A percentile compares a stretch with the other conserved stretches of the same genome.
Conservation (phyloP, 1,284 basidiomycete genomes). For the Cryptococcus jaspeensis region DNA sequence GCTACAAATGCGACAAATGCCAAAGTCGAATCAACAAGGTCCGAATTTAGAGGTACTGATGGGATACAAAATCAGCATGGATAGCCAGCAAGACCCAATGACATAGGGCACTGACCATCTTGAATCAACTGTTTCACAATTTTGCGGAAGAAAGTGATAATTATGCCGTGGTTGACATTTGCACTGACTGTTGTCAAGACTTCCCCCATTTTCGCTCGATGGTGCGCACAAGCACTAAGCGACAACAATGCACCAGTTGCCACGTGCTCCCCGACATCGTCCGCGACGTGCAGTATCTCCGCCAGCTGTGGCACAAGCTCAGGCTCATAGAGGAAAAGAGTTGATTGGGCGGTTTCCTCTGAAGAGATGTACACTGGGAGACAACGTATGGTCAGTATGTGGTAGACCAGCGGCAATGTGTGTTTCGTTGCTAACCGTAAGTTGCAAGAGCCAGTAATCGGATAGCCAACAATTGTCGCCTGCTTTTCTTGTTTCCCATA, state of each 20-base stretch:
- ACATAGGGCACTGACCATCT: constrained; percentile 47
- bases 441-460: constrained; percentile 86
- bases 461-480: constrained; percentile 77
- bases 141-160: constrained; percentile 82
- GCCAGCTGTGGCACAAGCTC: constrained; percentile 82
- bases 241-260: constrained; percentile 83
- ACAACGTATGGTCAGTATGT: not conserved
- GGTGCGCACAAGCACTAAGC: constrained; percentile 84
- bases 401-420: too few relatives aligned
- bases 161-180: constrained; percentile 91
- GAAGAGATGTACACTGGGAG: constrained; percentile 64
- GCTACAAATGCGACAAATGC: constrained; percentile 85
- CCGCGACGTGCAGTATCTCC: constrained; percentile 80
- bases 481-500: constrained; percentile 60
- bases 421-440: constrained; percentile 52
- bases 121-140: constrained; percentile 69
- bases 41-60: constrained; percentile 58
- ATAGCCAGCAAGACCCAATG: not conserved
- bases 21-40: constrained; percentile 81
- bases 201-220: constrained; percentile 77
- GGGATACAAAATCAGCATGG: constrained; percentile 7
- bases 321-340: constrained; percentile 87
- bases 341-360: constrained; percentile 74
- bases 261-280: constrained; percentile 54
- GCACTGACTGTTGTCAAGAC: constrained; percentile 89